Evolutionary conservation across 2,329 filamentous ascomycete genomes (phyloP).

Genomic region (Aureobasidium namibiae): DNA sequence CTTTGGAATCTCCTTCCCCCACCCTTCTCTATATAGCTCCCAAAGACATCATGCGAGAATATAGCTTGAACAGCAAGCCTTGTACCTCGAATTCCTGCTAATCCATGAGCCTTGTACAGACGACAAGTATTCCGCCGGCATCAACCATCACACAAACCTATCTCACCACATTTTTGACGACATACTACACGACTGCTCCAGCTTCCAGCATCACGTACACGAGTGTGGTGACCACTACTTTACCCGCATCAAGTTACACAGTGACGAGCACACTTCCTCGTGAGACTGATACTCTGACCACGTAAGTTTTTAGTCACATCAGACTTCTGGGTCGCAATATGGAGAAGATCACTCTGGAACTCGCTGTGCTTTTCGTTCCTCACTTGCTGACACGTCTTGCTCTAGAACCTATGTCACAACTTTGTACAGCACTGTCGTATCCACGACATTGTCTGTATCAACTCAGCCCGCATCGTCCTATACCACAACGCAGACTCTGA

Average conservation of each 20-base stretch:
- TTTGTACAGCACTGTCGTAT: background rate
- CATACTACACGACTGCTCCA: background rate
- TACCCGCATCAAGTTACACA: background rate
- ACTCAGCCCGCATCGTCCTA: background rate
- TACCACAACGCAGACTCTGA: background rate
- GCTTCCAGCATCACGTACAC: background rate
- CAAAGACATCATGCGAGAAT: too few species aligned
- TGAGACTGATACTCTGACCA: background rate
- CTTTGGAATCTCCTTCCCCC: too few species aligned
- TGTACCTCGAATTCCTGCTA: background rate
- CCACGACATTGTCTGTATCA: background rate
- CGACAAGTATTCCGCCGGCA: background rate
- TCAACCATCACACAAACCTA: background rate
- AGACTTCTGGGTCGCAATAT: too few species aligned
- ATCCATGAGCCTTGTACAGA: background rate
- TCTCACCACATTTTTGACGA: background rate
- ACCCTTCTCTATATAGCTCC: too few species aligned
- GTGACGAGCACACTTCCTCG: background rate
- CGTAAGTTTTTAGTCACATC: background rate
- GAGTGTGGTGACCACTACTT: background rate
- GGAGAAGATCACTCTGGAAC: too few species aligned
- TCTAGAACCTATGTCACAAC: background rate
- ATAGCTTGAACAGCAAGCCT: too few species aligned
- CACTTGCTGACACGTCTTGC: background rate
- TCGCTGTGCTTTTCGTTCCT: too few species aligned